Evolutionary conservation across 164 flowering plant genomes (phyloP).

Genomic region (Aristolochia contorta): DNA sequence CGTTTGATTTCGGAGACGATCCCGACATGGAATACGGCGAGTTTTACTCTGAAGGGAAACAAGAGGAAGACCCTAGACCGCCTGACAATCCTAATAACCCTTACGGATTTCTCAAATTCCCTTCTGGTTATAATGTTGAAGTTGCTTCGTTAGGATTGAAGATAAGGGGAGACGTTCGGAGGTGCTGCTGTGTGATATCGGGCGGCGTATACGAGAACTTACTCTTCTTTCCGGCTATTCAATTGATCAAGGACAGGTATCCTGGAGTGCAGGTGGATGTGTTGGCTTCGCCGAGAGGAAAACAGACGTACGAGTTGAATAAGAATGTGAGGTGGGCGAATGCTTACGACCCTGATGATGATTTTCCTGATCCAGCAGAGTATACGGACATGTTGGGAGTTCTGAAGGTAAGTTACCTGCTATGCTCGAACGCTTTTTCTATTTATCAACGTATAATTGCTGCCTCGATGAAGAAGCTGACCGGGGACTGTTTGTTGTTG

Average conservation of each 20-base stretch:
- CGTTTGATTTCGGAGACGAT: conserved; percentile 75
- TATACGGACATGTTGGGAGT: conserved; percentile 79
- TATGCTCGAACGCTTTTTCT: background rate
- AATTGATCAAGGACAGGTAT: conserved; percentile 76
- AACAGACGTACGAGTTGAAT: conserved; percentile 74
- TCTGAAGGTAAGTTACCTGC: conserved; percentile 44
- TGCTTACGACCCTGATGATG: conserved; percentile 63
- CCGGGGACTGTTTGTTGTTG: too few relatives aligned
- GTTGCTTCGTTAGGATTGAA: conserved; percentile 61
- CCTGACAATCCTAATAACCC: conserved; percentile 74
- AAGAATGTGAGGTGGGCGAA: conserved; percentile 90
- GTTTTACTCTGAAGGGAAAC: conserved; percentile 65
- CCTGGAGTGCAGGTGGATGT: conserved; percentile 87
- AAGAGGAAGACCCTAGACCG: conserved; percentile 74
- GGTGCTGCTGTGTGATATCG: conserved; percentile 68
- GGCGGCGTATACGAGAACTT: conserved; percentile 88
- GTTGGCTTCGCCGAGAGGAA: conserved; percentile 54
- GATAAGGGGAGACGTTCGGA: conserved; percentile 70
- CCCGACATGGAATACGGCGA: conserved; percentile 63
- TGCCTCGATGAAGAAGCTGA: background rate
- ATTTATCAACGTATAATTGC: background rate
- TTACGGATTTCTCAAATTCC: conserved; percentile 87
- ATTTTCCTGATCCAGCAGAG: conserved; percentile 72
- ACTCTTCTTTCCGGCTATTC: conserved; percentile 76
- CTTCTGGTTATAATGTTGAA: conserved; percentile 57